These are phyloP conservation scores for Rosa persica DNA, from an alignment of 306 rosid species.

Conservation along the genomic window DNA sequence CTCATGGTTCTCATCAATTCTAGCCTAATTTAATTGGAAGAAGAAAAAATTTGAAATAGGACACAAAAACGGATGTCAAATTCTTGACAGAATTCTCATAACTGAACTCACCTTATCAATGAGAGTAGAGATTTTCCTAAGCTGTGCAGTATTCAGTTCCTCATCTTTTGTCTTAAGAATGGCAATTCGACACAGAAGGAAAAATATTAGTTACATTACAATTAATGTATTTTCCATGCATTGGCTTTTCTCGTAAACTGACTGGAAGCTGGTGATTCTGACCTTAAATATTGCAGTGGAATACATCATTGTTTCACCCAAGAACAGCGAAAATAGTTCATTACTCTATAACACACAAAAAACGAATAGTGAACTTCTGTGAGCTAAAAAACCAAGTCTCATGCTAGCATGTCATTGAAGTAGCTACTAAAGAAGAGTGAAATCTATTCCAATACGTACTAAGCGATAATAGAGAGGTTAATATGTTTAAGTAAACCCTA, in stretches of 20 bases:
- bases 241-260: background rate
- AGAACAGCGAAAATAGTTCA: constrained; percentile 79
- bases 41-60: background rate
- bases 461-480: no score
- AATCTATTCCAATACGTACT: no score
- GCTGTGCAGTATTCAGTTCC: constrained; percentile 71
- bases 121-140: constrained; percentile 65
- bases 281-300: constrained; percentile 84
- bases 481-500: background rate
- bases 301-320: constrained; percentile 85
- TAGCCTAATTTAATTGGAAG: constrained; percentile 41
- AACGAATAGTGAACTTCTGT: constrained; percentile 6
- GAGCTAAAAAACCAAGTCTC: background rate
- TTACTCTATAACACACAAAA: constrained; percentile 58
- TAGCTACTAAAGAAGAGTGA: no score
- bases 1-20: constrained; percentile 60
- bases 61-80: background rate
- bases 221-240: background rate
- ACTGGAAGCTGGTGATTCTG: constrained; percentile 20
- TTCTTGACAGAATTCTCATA: background rate
- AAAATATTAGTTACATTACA: background rate
- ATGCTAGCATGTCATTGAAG: background rate
- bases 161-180: constrained; percentile 54
- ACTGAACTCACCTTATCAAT: constrained; percentile 54
- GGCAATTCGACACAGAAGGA: constrained; percentile 3